Evolutionary conservation across 176 grass and related monocot genomes (phyloP).

Genomic region (Rhynchospora pubera): DNA sequence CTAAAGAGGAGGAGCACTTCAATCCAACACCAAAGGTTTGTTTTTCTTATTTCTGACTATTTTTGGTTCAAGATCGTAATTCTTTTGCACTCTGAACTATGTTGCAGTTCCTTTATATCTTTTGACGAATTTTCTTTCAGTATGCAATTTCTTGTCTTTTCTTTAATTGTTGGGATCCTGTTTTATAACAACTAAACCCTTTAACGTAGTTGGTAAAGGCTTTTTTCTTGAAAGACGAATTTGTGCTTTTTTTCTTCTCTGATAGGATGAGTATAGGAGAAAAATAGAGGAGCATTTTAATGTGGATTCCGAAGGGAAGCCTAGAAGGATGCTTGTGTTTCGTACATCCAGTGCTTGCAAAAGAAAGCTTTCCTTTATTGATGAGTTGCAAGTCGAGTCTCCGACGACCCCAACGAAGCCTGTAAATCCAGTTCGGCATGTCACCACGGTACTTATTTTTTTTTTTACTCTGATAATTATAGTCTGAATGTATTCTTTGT

Average conservation of each 20-base stretch:
- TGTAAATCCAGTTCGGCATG: neutral
- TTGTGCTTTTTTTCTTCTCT: neutral
- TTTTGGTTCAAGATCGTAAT: neutral
- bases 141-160: neutral
- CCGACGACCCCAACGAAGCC: neutral
- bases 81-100: neutral
- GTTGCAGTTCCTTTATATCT: neutral
- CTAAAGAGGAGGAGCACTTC: conserved; percentile 7
- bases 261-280: conserved; percentile 39
- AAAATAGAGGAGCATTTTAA: conserved; percentile 21
- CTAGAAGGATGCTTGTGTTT: conserved; percentile 26
- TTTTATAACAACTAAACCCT: neutral
- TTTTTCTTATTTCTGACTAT: neutral
- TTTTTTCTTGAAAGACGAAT: neutral
- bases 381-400: conserved; percentile 22
- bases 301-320: conserved; percentile 31
- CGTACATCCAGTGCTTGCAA: conserved; percentile 9
- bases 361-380: conserved; percentile 8
- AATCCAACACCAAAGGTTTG: conserved; percentile 16
- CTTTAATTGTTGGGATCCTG: neutral
- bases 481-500: neutral
- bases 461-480: neutral
- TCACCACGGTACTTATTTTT: conserved; percentile 18
- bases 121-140: neutral
- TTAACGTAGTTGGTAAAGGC: neutral